These are phyloP conservation scores for Ensete glaucum DNA, from an alignment of 176 grass and related monocot species.

Conservation along the genomic window DNA sequence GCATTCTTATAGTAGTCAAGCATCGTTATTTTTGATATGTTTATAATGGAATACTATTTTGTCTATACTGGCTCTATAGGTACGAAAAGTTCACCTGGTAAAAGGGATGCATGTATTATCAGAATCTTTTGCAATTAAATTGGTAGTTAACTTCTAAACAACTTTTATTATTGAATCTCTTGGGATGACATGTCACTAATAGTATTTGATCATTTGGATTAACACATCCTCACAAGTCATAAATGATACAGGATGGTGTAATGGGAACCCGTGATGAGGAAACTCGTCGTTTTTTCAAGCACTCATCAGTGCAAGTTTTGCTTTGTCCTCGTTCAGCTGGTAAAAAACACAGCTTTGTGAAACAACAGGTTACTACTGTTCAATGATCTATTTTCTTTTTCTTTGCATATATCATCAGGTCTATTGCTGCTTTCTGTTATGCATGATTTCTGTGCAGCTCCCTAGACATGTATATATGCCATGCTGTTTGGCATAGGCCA, in stretches of 20 bases:
- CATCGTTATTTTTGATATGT: neutral
- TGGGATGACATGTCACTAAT: neutral
- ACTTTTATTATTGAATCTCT: neutral
- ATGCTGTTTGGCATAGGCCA: neutral
- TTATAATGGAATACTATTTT: neutral
- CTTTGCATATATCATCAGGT: neutral
- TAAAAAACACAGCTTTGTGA: conserved; percentile 67
- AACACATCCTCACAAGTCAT: conserved; percentile 1
- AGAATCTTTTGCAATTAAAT: neutral
- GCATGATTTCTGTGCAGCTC: neutral
- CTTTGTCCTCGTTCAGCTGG: conserved; percentile 78
- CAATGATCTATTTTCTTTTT: neutral
- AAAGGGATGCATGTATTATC: neutral
- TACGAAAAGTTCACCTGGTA: neutral
- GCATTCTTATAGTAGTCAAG: neutral
- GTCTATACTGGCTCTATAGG: neutral
- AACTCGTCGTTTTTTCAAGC: conserved; percentile 76
- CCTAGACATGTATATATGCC: neutral
- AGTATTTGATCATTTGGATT: neutral
- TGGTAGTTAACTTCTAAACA: neutral
- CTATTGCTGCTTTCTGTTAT: neutral
- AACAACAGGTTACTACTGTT: conserved; percentile 58
- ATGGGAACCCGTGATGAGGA: conserved; percentile 75
- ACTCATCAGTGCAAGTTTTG: conserved; percentile 77
- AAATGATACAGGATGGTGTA: conserved; percentile 39